Evolutionary conservation across 1,139 yeast species (phyloP).

Genomic region (Zygoascus meyerae): DNA sequence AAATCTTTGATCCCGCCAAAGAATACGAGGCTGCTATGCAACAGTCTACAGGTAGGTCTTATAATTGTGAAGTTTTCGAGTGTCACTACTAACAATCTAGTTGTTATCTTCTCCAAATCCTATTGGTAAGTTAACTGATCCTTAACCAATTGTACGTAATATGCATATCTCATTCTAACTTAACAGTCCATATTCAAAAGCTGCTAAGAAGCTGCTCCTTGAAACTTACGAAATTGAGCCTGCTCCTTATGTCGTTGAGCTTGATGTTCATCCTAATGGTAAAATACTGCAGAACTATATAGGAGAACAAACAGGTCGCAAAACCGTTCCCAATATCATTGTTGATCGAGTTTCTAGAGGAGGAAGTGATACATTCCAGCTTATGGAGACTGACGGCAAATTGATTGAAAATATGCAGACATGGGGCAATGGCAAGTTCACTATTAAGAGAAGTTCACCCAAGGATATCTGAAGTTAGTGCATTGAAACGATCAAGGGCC

Average conservation of each 20-base stretch:
- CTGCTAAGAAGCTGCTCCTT: conserved; percentile 58
- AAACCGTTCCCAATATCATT: conserved; percentile 88
- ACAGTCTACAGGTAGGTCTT: conserved; percentile 50
- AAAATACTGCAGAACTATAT: conserved; percentile 72
- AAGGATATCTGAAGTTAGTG: too few species aligned
- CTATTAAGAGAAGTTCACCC: conserved; percentile 31
- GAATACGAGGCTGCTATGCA: conserved; percentile 56
- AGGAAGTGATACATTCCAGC: conserved; percentile 77
- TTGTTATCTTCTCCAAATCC: conserved; percentile 40
- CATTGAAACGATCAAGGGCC: too few species aligned
- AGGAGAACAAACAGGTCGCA: conserved; percentile 71
- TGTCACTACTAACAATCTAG: conserved; percentile 12
- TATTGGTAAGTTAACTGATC: conserved; percentile 37
- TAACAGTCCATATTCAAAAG: conserved; percentile 59
- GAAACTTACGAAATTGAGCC: conserved; percentile 70
- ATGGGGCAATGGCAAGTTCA: conserved; percentile 61
- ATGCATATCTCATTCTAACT: neutral
- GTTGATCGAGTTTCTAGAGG: conserved; percentile 86
- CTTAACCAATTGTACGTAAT: neutral
- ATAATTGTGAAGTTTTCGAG: neutral
- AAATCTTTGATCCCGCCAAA: conserved; percentile 51
- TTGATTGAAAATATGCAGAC: conserved; percentile 45
- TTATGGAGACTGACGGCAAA: conserved; percentile 51
- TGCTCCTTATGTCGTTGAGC: conserved; percentile 64
- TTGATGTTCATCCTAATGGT: conserved; percentile 72